A percentile compares a stretch with the other conserved stretches of the same genome.
These are phyloP conservation scores for Emericellopsis cladophorae DNA, from an alignment of 2,329 filamentous ascomycete species.

Conservation along the genomic window DNA sequence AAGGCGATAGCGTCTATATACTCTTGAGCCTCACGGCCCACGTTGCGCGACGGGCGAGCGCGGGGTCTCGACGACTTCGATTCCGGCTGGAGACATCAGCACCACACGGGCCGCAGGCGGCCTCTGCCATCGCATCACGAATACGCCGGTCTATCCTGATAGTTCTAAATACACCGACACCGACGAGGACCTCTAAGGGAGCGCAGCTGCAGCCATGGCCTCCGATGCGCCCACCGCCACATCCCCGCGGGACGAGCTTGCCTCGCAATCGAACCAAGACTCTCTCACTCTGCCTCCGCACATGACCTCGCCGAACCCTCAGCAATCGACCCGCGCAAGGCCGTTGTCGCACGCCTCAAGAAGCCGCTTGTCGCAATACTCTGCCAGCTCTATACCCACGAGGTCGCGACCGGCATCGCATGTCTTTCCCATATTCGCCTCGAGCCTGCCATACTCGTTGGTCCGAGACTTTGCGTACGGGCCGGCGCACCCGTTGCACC, in stretches of 20 bases:
- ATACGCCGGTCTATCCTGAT: not conserved
- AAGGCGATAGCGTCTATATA: no score
- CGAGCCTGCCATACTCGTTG: conserved; percentile 74
- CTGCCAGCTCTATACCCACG: conserved; percentile 50
- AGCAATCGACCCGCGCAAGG: conserved; percentile 34
- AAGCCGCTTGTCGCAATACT: conserved; percentile 76
- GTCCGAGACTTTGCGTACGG: conserved; percentile 96
- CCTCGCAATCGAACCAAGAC: conserved; percentile 1
- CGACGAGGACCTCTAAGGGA: not conserved
- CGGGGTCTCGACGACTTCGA: not conserved
- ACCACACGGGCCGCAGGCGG: not conserved
- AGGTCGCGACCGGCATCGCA: conserved; percentile 72
- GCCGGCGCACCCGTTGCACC: conserved; percentile 72
- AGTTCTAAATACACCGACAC: not conserved
- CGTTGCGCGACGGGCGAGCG: no score
- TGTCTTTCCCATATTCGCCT: conserved; percentile 72
- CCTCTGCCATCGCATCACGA: not conserved
- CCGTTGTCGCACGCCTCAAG: conserved; percentile 68
- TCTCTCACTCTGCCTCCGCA: not conserved
- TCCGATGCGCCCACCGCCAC: not conserved
- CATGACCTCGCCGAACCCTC: not conserved
- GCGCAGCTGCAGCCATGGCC: not conserved
- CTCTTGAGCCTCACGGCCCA: no score
- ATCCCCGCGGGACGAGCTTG: not conserved
- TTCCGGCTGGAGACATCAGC: not conserved